A percentile compares a stretch with the other conserved stretches of the same genome.
Evolutionary conservation across 169 alveolate species (phyloP).

Genomic region (Plasmodium cynomolgi): DNA sequence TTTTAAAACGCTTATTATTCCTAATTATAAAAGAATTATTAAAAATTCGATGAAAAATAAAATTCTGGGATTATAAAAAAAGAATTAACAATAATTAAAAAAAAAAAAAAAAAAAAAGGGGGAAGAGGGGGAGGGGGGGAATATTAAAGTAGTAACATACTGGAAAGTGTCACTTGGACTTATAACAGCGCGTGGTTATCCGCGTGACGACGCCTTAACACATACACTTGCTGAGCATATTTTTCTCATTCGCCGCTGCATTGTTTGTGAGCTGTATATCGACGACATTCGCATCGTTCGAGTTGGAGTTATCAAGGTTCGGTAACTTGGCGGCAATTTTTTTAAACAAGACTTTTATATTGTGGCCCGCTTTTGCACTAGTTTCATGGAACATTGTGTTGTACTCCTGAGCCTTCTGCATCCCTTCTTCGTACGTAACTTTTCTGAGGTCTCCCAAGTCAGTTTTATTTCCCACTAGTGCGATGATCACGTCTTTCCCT

Average conservation of each 20-base stretch:
- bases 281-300: conserved; percentile 65
- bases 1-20: conserved; percentile 13
- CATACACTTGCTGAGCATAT: conserved; percentile 49
- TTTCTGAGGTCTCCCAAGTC: conserved; percentile 95
- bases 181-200: conserved; percentile 20
- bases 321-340: conserved; percentile 88
- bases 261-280: conserved; percentile 64
- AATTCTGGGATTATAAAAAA: conserved; percentile 22
- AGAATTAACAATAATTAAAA: not conserved
- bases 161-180: not conserved
- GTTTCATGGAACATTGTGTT: conserved; percentile 95
- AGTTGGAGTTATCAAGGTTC: conserved; percentile 57
- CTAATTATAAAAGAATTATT: conserved; percentile 49
- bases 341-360: conserved; percentile 92
- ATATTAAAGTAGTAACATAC: conserved; percentile 17
- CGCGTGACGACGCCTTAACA: conserved; percentile 64
- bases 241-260: conserved; percentile 58
- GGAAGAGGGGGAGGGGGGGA: not conserved
- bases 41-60: conserved; percentile 39
- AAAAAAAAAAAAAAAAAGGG: not conserved
- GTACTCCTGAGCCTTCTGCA: conserved; percentile 92
- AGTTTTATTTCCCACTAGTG: conserved; percentile 97
- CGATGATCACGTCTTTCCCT: conserved; percentile 96
- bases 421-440: conserved; percentile 95
- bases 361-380: conserved; percentile 97